These are phyloP conservation scores for Nepenthes gracilis DNA, from an alignment of 148 eudicot species.

Conservation along the genomic window DNA sequence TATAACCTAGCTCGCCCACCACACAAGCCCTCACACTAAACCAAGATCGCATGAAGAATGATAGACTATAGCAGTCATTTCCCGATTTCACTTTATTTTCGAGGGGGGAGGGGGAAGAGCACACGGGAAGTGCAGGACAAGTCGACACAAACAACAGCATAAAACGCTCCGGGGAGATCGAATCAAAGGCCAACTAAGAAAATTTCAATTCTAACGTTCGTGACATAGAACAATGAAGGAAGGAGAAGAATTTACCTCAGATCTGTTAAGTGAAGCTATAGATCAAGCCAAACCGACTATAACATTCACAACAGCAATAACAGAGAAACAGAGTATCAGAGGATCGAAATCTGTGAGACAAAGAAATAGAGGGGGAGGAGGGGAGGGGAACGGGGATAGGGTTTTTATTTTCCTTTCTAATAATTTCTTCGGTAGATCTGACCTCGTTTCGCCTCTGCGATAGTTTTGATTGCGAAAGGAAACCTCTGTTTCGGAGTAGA, in stretches of 20 bases:
- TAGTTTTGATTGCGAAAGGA: too few species aligned
- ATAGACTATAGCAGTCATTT: too few species aligned
- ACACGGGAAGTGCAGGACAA: too few species aligned
- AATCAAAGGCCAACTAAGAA: not conserved
- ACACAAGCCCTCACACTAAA: constrained; percentile 2
- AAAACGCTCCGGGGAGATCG: constrained; percentile 9
- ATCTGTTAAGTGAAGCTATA: constrained; percentile 13
- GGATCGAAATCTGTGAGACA: not conserved
- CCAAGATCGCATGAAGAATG: too few species aligned
- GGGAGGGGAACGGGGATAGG: too few species aligned
- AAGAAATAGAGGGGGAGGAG: too few species aligned
- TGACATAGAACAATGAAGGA: not conserved
- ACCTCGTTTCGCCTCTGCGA: too few species aligned
- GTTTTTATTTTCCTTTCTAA: too few species aligned
- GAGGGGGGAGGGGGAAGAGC: too few species aligned
- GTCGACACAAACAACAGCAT: not conserved
- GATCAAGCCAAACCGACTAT: constrained; percentile 15
- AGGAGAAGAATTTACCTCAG: constrained; percentile 11
- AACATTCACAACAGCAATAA: not conserved
- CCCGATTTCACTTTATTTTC: too few species aligned
- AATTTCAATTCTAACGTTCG: not conserved
- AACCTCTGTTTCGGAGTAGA: too few species aligned
- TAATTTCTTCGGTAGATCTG: too few species aligned
- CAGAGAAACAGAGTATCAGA: not conserved
- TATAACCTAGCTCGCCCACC: not conserved